phyloP scores from a whole-genome alignment of 1,284 basidiomycete species.

The Mycocalia duriaeana region DNA sequence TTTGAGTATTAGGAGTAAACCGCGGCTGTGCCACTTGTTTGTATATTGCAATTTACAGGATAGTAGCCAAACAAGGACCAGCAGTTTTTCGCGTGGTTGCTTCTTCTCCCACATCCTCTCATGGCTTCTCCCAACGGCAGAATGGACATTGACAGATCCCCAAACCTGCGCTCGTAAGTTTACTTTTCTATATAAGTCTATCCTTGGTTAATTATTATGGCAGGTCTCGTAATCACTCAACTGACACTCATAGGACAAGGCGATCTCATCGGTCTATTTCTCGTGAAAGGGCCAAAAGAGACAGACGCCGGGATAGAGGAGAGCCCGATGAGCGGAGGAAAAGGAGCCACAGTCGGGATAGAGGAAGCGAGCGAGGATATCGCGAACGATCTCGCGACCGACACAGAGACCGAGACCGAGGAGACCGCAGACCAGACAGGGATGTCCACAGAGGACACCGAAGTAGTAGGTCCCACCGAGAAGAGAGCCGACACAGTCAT shows the following conservation, averaged over 20 bases:
- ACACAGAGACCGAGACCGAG: slow-evolving; percentile 37
- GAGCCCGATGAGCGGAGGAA: slow-evolving; percentile 45
- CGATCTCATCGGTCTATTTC: slow-evolving; percentile 70
- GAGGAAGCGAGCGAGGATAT: slow-evolving; percentile 41
- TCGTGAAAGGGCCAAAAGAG: slow-evolving; percentile 48
- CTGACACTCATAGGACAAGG: slow-evolving; percentile 65
- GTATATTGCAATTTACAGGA: too few species aligned
- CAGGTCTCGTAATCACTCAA: slow-evolving; percentile 67
- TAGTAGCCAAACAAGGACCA: too few species aligned
- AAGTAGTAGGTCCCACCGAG: slow-evolving; percentile 37
- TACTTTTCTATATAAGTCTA: slow-evolving; percentile 10
- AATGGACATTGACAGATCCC: slow-evolving; percentile 64
- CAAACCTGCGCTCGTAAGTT: slow-evolving; percentile 62
- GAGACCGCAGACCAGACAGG: slow-evolving; percentile 39
- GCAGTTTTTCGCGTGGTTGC: too few species aligned
- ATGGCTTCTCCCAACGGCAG: slow-evolving; percentile 34
- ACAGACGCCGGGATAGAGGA: slow-evolving; percentile 47
- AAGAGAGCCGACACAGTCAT: slow-evolving; percentile 26
- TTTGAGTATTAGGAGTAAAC: too few species aligned
- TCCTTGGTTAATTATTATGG: too few species aligned
- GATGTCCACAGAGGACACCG: slow-evolving; percentile 39
- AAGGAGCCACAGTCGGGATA: slow-evolving; percentile 49
- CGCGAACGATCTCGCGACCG: slow-evolving; percentile 47
- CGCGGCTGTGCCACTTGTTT: too few species aligned
- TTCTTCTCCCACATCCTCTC: too few species aligned